Base-by-base conservation (phyloP, 1,284 basidiomycete species). In the Xanthoconium separans region DNA sequence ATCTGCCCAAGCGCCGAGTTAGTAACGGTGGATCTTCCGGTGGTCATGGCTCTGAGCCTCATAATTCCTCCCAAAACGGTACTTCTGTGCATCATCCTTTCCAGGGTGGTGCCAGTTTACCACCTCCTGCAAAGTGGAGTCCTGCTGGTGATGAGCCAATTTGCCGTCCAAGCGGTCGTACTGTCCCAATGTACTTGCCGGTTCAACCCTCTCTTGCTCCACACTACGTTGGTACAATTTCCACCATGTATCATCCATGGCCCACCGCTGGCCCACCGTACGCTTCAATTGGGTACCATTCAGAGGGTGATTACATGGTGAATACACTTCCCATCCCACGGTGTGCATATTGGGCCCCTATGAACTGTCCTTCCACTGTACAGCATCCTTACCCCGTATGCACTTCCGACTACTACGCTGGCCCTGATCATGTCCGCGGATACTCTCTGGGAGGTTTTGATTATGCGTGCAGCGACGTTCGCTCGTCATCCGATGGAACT, bases 41-140 rank as follows among this genome's bases (percentile, higher is more conserved):
- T 30, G 44, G 49, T 24, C 34, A 42, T 36, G 44, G n/a, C 11
- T 48, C 49, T n/a, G 55, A 55, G 18, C 18, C 41, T 47, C 30
- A 30, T 11, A 36, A 44, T 7, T 41, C 53, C 20, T n/a, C 47
- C 31, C 54, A 47, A 45, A 51, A 43, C 22, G 44, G 41, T 13
- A 22, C 27, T 18, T 33, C 46, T 7, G 39, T 31, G 7, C 50
- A 42, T 22, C 39, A 56, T 31, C 56, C 68, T 43, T 51, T 62
- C 12, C 68, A 67, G 33, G 44, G 49, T 4, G 64, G 74, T 45
- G 76, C 76, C 47, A 50, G 62, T 20, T 69, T 90, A 20, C 88
- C 89, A 44, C 86, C 89, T 15, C 89, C 89, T 18, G 84, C 89
- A 8, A 83, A 82, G 67, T 91, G 89, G 89, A 89, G 86, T 63